These are phyloP conservation scores for Diaporthe sp. DNA, from an alignment of 2,329 filamentous ascomycete species.

Conservation along the genomic window DNA sequence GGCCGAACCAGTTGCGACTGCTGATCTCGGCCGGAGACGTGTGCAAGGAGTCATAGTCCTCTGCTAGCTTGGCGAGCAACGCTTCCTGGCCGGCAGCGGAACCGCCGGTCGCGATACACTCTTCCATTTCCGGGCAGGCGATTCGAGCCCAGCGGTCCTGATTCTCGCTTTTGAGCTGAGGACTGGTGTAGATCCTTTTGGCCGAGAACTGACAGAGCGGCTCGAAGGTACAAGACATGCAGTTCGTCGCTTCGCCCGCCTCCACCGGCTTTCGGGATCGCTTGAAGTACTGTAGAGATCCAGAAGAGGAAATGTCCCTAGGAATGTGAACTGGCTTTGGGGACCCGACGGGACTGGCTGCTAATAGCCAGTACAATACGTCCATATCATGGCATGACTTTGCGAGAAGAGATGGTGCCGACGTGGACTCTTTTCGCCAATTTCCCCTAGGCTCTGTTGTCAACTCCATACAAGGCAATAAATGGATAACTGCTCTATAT, in stretches of 20 bases:
- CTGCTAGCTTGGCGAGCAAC: background rate
- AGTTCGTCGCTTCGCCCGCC: background rate
- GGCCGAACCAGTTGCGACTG: constrained; percentile 9
- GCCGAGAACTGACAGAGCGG: constrained; percentile 7
- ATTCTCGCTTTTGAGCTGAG: constrained; percentile 9
- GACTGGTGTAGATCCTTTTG: background rate
- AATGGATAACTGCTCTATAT: accelerated
- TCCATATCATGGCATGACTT: constrained; percentile 9
- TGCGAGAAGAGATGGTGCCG: constrained; percentile 5
- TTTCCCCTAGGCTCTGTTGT: background rate
- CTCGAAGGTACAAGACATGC: background rate
- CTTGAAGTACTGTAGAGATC: constrained; percentile 3
- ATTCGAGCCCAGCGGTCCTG: constrained; percentile 19
- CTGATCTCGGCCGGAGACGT: background rate
- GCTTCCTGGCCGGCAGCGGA: background rate
- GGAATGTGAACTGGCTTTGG: background rate
- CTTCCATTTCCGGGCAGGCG: constrained; percentile 15
- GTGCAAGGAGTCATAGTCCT: background rate
- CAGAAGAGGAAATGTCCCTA: background rate
- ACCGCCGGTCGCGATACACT: background rate
- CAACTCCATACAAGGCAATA: background rate
- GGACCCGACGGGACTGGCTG: background rate
- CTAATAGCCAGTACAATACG: background rate
- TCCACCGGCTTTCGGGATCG: background rate
- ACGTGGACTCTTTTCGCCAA: constrained; percentile 14